phyloP scores from a whole-genome alignment of 2,329 filamentous ascomycete genomes.

The Colletotrichum ledebouriae region DNA sequence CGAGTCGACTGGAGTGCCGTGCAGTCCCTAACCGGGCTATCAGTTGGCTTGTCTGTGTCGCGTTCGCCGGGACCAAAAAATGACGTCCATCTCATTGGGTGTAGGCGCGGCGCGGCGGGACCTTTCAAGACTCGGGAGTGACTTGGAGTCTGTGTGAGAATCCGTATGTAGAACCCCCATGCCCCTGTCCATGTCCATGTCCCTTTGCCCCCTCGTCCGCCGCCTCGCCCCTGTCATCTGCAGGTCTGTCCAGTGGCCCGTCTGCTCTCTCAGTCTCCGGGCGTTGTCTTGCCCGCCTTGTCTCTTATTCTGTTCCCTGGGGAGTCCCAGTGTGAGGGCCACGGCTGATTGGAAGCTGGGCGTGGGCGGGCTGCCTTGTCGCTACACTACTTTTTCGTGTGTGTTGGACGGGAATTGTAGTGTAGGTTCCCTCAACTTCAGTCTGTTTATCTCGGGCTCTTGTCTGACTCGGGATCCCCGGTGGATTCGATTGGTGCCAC shows the following conservation, averaged over 20 bases:
- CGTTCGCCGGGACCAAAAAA: constrained; percentile 40
- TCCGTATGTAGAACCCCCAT: constrained; percentile 24
- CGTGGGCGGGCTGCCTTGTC: constrained; percentile 22
- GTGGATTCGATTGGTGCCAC: constrained; percentile 40
- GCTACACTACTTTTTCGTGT: neutral
- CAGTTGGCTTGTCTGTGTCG: constrained; percentile 38
- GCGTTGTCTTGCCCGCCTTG: constrained; percentile 12
- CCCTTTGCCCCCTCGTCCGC: constrained; percentile 20
- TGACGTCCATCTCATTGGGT: constrained; percentile 41
- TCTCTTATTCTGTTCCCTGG: constrained; percentile 18
- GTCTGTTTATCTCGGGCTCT: constrained; percentile 32
- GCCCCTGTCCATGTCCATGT: constrained; percentile 31
- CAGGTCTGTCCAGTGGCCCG: constrained; percentile 11
- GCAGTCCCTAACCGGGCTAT: constrained; percentile 21
- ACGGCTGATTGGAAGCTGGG: constrained; percentile 12
- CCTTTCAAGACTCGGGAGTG: constrained; percentile 9
- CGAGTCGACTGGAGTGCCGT: constrained; percentile 22
- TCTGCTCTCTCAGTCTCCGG: neutral
- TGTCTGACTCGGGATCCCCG: constrained; percentile 40
- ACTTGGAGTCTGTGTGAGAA: neutral
- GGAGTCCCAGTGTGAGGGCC: constrained; percentile 9
- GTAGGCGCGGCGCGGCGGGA: constrained; percentile 19
- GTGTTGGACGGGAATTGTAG: constrained; percentile 17
- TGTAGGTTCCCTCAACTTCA: constrained; percentile 37
- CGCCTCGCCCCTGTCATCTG: constrained; percentile 20